Base-by-base conservation (phyloP, 108 stramenopile species). In the Skeletonema costatum region DNA sequence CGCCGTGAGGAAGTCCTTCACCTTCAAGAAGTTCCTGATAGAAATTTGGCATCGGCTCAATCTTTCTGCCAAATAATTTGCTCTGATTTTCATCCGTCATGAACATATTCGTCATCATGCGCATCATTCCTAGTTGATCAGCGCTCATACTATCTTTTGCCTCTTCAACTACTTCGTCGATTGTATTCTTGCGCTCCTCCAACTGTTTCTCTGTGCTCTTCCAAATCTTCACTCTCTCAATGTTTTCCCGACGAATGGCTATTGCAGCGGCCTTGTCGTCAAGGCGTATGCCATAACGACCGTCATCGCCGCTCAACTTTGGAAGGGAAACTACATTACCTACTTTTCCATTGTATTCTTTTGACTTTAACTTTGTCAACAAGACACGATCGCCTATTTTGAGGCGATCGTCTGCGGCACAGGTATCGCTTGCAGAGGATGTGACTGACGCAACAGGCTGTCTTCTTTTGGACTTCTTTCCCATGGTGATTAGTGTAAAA, bases 41-140 rank as follows among this genome's bases (percentile, higher is more conserved):
- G 71, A 63, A 77, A 38, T 77, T 29, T 6, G 70, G 76, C 61
- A 77, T 42, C 1, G 70, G 76, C 3, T 64, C 44, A 19, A 77
- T 71, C 71, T 71, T 64, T 36, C 76, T 60, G 16, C 76, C 76
- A 64, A 72, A 77, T 2, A 63, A 1, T 39, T 63, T 25, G 71
- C 63, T 71, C 50, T 71, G 70, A 19, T 64, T 11, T 30, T 77
- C 70, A 32, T 77, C 62, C 1, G 69, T 61, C 6, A 44, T 13
- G n/a, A 71, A 63, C 76, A 71, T 71, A 13, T 30, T 42, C 41
- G 64, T 71, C 76, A 77, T 77, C 48, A 44, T 62, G 13, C 76
- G 70, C 70, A 64, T 51, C 39, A 72, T 32, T 31, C 38, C 19
- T 58, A 76, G 46, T 64, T 71, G 32, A 51, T 68, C 66, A 3